Evolutionary conservation across 129 eudicot species (phyloP).

Genomic region (Flaveria trinervia): DNA sequence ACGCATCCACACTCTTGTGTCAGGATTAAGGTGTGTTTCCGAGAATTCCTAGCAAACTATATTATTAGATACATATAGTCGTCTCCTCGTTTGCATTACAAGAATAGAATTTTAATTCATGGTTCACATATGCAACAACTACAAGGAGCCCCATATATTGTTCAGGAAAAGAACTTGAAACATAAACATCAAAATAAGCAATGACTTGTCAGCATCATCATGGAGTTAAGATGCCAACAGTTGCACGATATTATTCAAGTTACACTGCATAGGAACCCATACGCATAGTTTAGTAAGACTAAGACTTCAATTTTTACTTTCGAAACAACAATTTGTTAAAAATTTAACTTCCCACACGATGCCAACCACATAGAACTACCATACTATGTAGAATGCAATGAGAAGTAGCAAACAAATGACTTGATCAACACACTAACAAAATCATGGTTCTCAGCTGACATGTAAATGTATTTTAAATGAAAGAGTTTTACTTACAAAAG

Average conservation of each 20-base stretch:
- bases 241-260: neutral
- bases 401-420: neutral
- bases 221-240: neutral
- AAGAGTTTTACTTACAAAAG: slow-evolving; percentile 67
- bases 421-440: slow-evolving; percentile 3
- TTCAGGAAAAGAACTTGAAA: neutral
- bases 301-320: neutral
- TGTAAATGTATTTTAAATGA: neutral
- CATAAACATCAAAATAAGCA: neutral
- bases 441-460: neutral
- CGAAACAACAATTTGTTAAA: too few species aligned
- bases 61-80: neutral
- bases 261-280: slow-evolving; percentile 4
- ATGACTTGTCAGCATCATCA: neutral
- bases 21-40: neutral
- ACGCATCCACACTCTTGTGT: slow-evolving; percentile 8
- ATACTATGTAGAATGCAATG: neutral
- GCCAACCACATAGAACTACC: neutral
- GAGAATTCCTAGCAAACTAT: neutral
- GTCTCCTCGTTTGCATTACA: neutral
- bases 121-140: slow-evolving; percentile 8
- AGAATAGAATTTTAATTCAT: neutral
- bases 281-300: neutral
- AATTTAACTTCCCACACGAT: neutral
- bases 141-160: neutral